Evolutionary conservation across 768 basidiomycete species (phyloP), one percentile per base, ranked within the genome.

Genomic region (Russula compacta): DNA sequence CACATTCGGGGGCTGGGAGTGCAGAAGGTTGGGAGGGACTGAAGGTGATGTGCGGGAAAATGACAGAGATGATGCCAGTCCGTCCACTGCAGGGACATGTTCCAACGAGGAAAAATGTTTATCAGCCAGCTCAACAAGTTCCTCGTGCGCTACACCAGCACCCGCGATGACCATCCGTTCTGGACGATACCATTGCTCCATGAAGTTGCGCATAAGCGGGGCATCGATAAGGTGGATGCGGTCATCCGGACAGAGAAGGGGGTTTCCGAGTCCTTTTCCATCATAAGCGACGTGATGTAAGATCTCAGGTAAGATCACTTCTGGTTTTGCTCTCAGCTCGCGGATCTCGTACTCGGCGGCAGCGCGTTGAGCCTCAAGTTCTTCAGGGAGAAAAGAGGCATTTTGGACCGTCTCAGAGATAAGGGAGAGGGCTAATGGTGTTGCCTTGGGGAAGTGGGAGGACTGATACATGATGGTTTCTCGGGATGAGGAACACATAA

Each of bases 391-490:
- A 71, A 97, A 85, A 1, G 83, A 75, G 10, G 97, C 83, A 69
- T 92, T 83, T 58, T 87, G 78, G 52, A 91, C 85, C 15, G 95
- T 95, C 73, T 98, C 95, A 38, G 95, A 83, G 61, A 99, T 91
- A 64, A 98, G 82, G 32, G 88, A 87, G 53, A 99, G 71, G 11
- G 93, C 92, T 7, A 84, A 78, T 1, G 89, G 84, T 2, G 94
- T 91, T 43, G 84, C 84, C 63, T 84, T 77, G 66, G 92, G 85
- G 69, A 94, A 95, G 71, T 95, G 89, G 42, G 93, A 92, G 11
- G 95, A 95, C 74, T 98, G 97, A 71, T 98, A 99, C 89, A 97
- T 92, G 70, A 98, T 93, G 21, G 92, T 83, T 72, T 99, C 97
- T 49, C 97, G 81, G 2, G 92, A 87, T 17, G 92, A 90, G 17